Evolutionary conservation across 805 yeast species (phyloP).

Genomic region (Schizosaccharomyces lindneri): DNA sequence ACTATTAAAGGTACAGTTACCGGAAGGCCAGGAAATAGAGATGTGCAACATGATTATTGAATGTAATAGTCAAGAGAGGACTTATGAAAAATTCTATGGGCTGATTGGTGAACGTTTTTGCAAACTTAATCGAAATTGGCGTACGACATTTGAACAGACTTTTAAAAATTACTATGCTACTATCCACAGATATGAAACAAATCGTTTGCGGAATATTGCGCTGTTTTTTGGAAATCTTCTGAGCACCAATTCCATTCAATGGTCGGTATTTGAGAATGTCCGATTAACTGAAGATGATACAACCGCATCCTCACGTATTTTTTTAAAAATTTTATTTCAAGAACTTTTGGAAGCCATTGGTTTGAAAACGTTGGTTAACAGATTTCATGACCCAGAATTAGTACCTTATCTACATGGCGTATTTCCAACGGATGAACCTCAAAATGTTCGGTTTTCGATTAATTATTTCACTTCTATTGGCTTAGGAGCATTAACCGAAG

Average conservation of each 20-base stretch:
- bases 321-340: constrained; percentile 56
- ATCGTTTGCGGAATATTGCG: constrained; percentile 54
- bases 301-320: constrained; percentile 53
- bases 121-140: constrained; percentile 31
- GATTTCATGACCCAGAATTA: constrained; percentile 29
- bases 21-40: constrained; percentile 22
- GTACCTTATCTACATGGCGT: constrained; percentile 21
- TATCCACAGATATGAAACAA: constrained; percentile 45
- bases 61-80: constrained; percentile 63
- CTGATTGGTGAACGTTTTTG: constrained; percentile 44
- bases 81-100: constrained; percentile 70
- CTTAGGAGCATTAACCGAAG: constrained; percentile 58
- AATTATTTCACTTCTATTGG: constrained; percentile 87
- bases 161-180: constrained; percentile 33
- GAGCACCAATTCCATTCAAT: constrained; percentile 40
- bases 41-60: constrained; percentile 51
- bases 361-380: constrained; percentile 20
- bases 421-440: constrained; percentile 28
- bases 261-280: constrained; percentile 33
- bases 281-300: constrained; percentile 45
- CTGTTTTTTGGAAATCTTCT: constrained; percentile 68
- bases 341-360: constrained; percentile 64
- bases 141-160: constrained; percentile 22
- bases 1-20: constrained; percentile 24
- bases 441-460: constrained; percentile 38